Base-by-base conservation (phyloP, 768 basidiomycete species). In the Agaricus sinodeliciosus region DNA sequence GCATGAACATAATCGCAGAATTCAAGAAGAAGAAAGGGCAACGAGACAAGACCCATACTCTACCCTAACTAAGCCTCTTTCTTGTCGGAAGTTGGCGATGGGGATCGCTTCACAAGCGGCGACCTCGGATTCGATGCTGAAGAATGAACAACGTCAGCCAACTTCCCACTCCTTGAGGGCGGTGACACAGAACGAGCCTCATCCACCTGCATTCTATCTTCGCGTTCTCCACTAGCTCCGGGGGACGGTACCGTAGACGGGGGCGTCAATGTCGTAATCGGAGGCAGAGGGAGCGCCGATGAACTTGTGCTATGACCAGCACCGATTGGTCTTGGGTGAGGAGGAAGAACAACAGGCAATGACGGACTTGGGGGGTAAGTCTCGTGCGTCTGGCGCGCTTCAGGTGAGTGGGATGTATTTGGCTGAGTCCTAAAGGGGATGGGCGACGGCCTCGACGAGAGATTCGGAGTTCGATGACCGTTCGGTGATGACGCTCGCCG, bases 371-470 rank as follows among this genome's bases (percentile, higher is more conserved):
- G 70, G 35, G 76, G 72, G 53, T 76, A 80, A 3, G 67, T 64
- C 36, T 80, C 79, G 48, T 68, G 63, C 2, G 61, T 51, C 47
- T 78, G 80, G 27, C 84, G 80, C 11, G 76, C 72, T 63, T 88
- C 86, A 16, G 84, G 85, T 18, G 87, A 87, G 61, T 77, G 84
- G 11, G 84, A 79, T 4, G 79, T 68, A 18, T 37, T 47, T 8
- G 83, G 81, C 61, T 87, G 87, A 3, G 79, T 81, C 59, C 82
- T 79, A 77, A 88, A 85, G 13, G 87, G 86, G 43, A 79, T 80
- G 2, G 87, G 86, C 16, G 85, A 87, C 0, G 80, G 83, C 3
- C 85, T 72, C 42, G 81, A 79, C 19, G 82, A 81, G 37, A 79
- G 77, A 26, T 77, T 62, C 9, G 84, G 84, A 0, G 83, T 79